Evolutionary conservation across 345 rosid species (phyloP), one percentile per base, ranked within the genome.

Genomic region (Dipteronia dyeriana): DNA sequence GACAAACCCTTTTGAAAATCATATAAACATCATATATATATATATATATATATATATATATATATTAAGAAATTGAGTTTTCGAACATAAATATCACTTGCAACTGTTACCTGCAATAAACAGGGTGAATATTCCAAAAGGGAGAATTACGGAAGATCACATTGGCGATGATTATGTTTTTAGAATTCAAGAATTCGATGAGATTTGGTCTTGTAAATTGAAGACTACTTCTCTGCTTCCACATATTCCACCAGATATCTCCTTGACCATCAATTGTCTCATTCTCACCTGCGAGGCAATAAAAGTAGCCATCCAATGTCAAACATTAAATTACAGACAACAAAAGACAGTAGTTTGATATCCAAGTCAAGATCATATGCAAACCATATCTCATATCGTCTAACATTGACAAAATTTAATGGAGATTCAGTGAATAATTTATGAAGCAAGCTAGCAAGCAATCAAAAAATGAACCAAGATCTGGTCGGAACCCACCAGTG

Each of bases 221-320:
- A 17, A 95, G 96, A 51, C 90, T 92, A 51, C 90, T 92, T 85
- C 94, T 79, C 85, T 86, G 87, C 79, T 97, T 91, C 98, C 98
- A 95, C 94, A 91, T 80, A 86, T 87, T 84, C 99, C 99, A 93
- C 99, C 99, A 95, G 19, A 93, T 80, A 79, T 79, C 91, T 86
- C 99, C 99, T 88, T 93, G 97, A 78, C 99, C 99, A 74, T 93
- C 98, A 82, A 95, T 91, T 60, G 99, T 95, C 68, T 98, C 99
- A 80, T 95, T 95, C 84, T 95, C 94, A 71, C 98, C 99, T 93
- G 80, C 67, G 6, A 60, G 6, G 49, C 38, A 54, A 71, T 20
- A 61, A 49, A 34, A 13, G 43, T 26, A 26, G 26, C 26, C 26
- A 1, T 26, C 26, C 26, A 26, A 26, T 26, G 23, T 20, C n/a